Conservation (phyloP, 441 rosid species). For the Adansonia rubrostipa region DNA sequence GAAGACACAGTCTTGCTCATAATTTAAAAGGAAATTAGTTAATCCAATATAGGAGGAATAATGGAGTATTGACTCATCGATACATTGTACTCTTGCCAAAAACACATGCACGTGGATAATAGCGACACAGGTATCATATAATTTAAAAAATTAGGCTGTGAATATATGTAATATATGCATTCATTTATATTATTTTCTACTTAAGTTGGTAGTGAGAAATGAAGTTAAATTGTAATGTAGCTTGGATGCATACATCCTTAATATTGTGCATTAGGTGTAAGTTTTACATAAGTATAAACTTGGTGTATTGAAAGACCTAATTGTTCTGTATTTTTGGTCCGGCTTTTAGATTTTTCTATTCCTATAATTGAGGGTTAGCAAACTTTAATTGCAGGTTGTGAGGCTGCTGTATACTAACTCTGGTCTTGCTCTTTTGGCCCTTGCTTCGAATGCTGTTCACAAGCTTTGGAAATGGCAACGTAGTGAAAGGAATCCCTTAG, state of each 20-base stretch:
- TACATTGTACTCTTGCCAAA: neutral
- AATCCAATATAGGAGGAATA: neutral
- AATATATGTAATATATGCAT: neutral
- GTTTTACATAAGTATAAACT: neutral
- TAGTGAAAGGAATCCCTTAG: constrained; percentile 45
- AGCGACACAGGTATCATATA: neutral
- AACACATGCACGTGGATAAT: neutral
- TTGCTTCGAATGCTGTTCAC: constrained; percentile 53
- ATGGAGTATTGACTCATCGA: neutral
- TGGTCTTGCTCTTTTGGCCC: constrained; percentile 57
- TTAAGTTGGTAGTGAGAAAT: neutral
- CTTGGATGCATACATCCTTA: neutral
- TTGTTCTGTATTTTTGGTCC: neutral
- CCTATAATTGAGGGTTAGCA: neutral
- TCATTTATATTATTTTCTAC: neutral
- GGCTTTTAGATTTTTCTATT: constrained; percentile 9
- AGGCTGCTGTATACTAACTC: constrained; percentile 59
- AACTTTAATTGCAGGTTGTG: constrained; percentile 42
- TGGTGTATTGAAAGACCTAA: neutral
- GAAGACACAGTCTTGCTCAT: neutral
- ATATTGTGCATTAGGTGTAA: neutral
- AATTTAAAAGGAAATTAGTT: neutral
- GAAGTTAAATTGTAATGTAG: neutral
- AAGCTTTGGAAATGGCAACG: constrained; percentile 68
- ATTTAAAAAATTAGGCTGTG: neutral